Evolutionary conservation across 2,329 filamentous ascomycete genomes (phyloP), one percentile per base, ranked within the genome.

Genomic region (Aureobasidium sp.): DNA sequence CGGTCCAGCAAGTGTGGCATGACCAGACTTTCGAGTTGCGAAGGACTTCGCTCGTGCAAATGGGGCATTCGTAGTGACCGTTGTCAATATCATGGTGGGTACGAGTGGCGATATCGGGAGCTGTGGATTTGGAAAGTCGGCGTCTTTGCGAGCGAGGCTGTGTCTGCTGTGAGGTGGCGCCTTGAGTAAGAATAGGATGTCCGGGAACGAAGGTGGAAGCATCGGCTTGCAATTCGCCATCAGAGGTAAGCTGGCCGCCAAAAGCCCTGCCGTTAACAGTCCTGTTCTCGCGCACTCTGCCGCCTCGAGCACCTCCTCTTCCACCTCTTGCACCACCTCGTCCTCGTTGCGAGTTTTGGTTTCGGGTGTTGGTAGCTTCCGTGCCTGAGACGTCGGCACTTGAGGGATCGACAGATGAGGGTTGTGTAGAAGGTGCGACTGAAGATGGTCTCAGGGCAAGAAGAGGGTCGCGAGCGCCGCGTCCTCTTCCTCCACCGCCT

Each of bases 51-150:
- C 87, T 90, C 0, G 91, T 95, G 74, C 94, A 99, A 58, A 99
- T 95, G n/a, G 91, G 87, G 71, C 94, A 99, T 75, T 97, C 93
- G 73, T 97, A 97, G 64, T 93, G 83, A n/a, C 86, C 85, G 67
- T 91, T 88, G 65, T 81, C 77, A 44, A 81, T 80, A 53, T 81
- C 79, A 63, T 81, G 77, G 66, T 81, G 79, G 4, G 76, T 79
- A 49, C 78, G 68, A 3, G 78, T 80, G 62, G 83, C 80, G 61
- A 99, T 96, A 70, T 97, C 94, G 1, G 77, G 72, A 25, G 79
- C 79, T 39, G 74, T 74, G 1, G 78, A 81, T 65, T 79, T 81
- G 3, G 78, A 77, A 34, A 69, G 66, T 62, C 74, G 71, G 27
- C 74, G 73, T 63, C 73, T 74, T 25, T 68, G 65, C 59, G 68